A percentile compares a stretch with the other conserved stretches of the same genome.
These are phyloP conservation scores for Fusarium pseudograminearum DNA, from an alignment of 2,329 filamentous ascomycete species.

Conservation along the genomic window DNA sequence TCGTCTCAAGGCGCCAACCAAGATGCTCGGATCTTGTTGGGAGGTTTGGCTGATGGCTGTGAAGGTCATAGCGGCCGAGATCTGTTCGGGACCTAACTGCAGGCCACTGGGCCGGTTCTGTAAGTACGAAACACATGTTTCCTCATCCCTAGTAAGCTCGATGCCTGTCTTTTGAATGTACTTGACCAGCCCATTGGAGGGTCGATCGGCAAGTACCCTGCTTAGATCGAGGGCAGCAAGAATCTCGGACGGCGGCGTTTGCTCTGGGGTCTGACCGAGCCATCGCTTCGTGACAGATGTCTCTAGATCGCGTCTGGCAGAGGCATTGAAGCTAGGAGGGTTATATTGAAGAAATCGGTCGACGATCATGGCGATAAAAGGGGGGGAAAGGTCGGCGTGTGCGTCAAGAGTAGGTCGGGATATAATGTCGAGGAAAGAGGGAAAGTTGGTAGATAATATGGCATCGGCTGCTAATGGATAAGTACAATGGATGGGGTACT, in stretches of 20 bases:
- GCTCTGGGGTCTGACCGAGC: conserved; percentile 64
- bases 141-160: conserved; percentile 80
- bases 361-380: conserved; percentile 82
- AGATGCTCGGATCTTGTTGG: conserved; percentile 62
- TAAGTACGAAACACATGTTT: conserved; percentile 69
- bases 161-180: conserved; percentile 80
- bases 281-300: conserved; percentile 77
- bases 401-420: conserved; percentile 72
- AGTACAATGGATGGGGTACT: conserved; percentile 55
- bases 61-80: conserved; percentile 82
- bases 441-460: conserved; percentile 85
- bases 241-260: conserved; percentile 76
- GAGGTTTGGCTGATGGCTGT: conserved; percentile 69
- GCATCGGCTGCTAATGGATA: conserved; percentile 76
- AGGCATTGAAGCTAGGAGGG: conserved; percentile 84
- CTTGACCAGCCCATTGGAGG: conserved; percentile 68
- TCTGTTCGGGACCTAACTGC: conserved; percentile 82
- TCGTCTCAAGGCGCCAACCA: conserved; percentile 73
- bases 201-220: conserved; percentile 71
- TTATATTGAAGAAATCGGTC: conserved; percentile 90
- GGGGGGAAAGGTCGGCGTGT: conserved; percentile 73
- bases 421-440: conserved; percentile 81
- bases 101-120: conserved; percentile 65
- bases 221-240: conserved; percentile 77
- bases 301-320: conserved; percentile 76